phyloP scores from a whole-genome alignment of 2,329 filamentous ascomycete genomes.

The Pseudogymnoascus sp. region DNA sequence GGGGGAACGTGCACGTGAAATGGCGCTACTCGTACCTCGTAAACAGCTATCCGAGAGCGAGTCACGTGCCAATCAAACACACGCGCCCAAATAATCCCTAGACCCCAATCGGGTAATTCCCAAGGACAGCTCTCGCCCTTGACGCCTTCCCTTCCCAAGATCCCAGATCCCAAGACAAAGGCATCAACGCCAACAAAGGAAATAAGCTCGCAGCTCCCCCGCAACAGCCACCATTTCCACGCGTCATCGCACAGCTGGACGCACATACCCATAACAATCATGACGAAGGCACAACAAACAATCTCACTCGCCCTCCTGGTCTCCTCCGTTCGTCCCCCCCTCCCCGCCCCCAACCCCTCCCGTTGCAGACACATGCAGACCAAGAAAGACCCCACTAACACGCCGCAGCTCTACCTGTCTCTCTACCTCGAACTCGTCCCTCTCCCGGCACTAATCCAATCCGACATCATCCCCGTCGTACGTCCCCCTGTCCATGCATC shows the following conservation, averaged over 20 bases:
- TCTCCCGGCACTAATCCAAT: constrained; percentile 66
- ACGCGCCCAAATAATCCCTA: background rate
- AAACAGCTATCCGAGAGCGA: background rate
- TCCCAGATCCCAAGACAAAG: background rate
- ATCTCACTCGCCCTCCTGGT: constrained; percentile 80
- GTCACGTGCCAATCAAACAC: background rate
- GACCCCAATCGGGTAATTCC: constrained; percentile 4
- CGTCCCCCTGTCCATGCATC: too few species aligned
- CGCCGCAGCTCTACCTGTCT: constrained; percentile 70
- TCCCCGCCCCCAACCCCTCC: constrained; percentile 12
- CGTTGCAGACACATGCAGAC: background rate
- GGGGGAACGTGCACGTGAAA: background rate
- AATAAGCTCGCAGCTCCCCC: constrained; percentile 4
- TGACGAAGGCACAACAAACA: constrained; percentile 92
- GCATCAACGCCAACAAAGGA: background rate
- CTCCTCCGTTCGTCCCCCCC: constrained; percentile 60
- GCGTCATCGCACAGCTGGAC: background rate
- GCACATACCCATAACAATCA: constrained; percentile 36
- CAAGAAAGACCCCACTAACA: constrained; percentile 14
- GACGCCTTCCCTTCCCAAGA: background rate
- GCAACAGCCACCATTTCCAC: background rate
- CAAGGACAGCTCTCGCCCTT: constrained; percentile 2
- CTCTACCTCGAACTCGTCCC: constrained; percentile 78
- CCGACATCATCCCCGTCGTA: constrained; percentile 84
- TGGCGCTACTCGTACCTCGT: background rate